These are phyloP conservation scores for Hanseniaspora vineae DNA, from an alignment of 805 yeast genomes.

Conservation along the genomic window DNA sequence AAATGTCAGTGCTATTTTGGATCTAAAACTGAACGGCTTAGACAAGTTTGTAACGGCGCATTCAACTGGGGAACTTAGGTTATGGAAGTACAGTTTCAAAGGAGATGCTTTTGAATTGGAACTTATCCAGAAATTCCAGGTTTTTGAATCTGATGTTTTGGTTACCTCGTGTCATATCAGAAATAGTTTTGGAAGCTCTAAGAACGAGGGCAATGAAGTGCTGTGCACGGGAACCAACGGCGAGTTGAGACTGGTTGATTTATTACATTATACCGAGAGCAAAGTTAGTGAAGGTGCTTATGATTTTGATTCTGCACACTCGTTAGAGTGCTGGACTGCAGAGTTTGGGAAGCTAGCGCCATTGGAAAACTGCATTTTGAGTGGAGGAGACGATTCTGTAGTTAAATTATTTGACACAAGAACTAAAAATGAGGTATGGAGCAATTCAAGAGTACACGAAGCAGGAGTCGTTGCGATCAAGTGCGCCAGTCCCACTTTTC, in stretches of 20 bases:
- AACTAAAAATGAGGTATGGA: constrained; percentile 20
- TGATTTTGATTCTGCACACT: constrained; percentile 34
- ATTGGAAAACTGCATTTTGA: constrained; percentile 45
- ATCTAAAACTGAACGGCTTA: constrained; percentile 53
- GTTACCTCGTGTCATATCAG: constrained; percentile 51
- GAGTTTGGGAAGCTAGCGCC: constrained; percentile 48
- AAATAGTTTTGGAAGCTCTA: constrained; percentile 24
- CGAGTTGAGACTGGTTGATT: constrained; percentile 5
- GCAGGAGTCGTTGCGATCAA: constrained; percentile 88
- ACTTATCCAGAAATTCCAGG: constrained; percentile 24
- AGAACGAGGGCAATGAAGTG: constrained; percentile 12
- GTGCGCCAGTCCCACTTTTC: constrained; percentile 20
- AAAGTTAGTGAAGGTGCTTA: background rate
- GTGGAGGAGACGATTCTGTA: constrained; percentile 85
- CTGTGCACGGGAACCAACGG: constrained; percentile 63
- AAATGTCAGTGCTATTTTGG: constrained; percentile 53
- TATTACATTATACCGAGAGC: background rate
- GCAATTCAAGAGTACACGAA: constrained; percentile 48
- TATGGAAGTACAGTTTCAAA: constrained; percentile 39
- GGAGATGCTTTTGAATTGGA: constrained; percentile 7
- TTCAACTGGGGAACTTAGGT: constrained; percentile 59
- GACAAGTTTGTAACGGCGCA: constrained; percentile 54
- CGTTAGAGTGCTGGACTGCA: constrained; percentile 82
- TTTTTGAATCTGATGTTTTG: constrained; percentile 35
- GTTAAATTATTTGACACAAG: constrained; percentile 64